Evolutionary conservation across 129 eudicot genomes (phyloP).

Genomic region (Arctium lappa): DNA sequence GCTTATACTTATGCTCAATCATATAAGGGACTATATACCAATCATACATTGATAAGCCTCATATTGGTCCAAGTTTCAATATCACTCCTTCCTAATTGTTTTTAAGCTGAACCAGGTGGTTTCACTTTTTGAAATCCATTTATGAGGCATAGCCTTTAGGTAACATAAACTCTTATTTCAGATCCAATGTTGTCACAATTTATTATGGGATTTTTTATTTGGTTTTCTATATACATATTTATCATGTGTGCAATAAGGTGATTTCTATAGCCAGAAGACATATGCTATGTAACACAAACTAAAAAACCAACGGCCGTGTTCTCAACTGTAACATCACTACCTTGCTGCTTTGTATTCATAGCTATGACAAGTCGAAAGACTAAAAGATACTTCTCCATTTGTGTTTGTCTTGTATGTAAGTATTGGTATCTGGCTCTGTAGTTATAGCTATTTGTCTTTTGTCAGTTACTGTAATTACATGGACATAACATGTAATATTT

Average conservation of each 20-base stretch:
- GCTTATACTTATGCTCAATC: neutral
- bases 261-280: neutral
- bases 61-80: neutral
- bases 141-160: neutral
- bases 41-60: neutral
- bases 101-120: neutral
- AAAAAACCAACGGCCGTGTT: too few relatives aligned
- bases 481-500: neutral
- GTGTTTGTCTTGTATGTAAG: neutral
- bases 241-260: neutral
- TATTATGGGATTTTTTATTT: neutral
- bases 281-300: neutral
- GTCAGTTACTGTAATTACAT: neutral
- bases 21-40: neutral
- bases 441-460: neutral
- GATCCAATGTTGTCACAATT: neutral
- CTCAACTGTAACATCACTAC: neutral
- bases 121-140: neutral
- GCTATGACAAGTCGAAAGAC: neutral
- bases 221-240: neutral
- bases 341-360: neutral
- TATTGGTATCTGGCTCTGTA: neutral
- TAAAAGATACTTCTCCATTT: neutral
- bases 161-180: neutral
- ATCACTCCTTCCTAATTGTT: neutral